Base-by-base conservation (phyloP, 257 asterid genomes). In the Capsicum pubescens region DNA sequence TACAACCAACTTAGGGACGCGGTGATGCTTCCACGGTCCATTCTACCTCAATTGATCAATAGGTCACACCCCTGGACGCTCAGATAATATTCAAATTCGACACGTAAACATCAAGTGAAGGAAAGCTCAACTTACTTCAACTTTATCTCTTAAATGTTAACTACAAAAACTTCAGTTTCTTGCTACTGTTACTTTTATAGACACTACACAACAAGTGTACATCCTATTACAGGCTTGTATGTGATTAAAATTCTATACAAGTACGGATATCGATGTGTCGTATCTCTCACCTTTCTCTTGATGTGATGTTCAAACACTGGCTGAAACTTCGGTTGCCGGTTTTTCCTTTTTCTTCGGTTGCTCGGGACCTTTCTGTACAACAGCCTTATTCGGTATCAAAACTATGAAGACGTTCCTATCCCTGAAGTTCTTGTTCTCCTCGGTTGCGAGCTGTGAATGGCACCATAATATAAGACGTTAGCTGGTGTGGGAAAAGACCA, bases 371-470 rank as follows among this genome's bases (percentile, higher is more conserved):
- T 91, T 95, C 89, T 89, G 95, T 83, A 48, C 81, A 83, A 90
- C 36, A 19, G 89, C 87, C 93, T 95, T 95, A 90, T 97, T 97
- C n/a, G 99, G 99, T 67, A 91, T 87, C 92, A 97, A 82, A 72
- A 97, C 66, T 48, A 95, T 84, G 74, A 91, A 97, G 9, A 95
- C 87, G 86, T 93, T 93, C 86, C 94, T 90, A 85, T 93, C 98
- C 56, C 82, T 85, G 90, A 97, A 95, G 84, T 83, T 91, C 86
- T 97, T 97, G 86, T 86, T 85, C 89, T 97, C 99, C 92, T 93
- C 97, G 0, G 87, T 79, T 39, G 94, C 99, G 58, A 93, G 91
- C 99, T 95, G 94, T 39, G 17, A 71, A 63, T 36, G 36, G 76
- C 17, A 84, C 68, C 79, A 59, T 48, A 72, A 72, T 19, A 19